A percentile compares a stretch with the other conserved stretches of the same genome.
Evolutionary conservation across 2,329 filamentous ascomycete genomes (phyloP).

Genomic region (Dendryphion nanum): DNA sequence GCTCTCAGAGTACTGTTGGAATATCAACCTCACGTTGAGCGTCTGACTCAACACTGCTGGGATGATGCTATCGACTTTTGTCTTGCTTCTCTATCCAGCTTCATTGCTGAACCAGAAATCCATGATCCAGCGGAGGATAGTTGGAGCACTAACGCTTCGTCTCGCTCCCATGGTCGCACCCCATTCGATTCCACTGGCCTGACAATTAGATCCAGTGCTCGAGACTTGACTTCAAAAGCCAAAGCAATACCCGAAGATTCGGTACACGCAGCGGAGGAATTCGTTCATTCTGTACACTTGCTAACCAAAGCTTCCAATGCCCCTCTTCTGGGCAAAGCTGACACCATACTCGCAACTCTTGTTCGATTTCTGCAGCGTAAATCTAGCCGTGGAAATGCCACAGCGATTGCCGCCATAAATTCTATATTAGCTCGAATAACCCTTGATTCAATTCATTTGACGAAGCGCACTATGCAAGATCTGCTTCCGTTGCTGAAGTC

Average conservation of each 20-base stretch:
- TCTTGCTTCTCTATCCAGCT: slow-evolving; percentile 55
- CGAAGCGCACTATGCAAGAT: slow-evolving; percentile 58
- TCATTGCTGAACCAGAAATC: slow-evolving; percentile 24
- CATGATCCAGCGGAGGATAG: slow-evolving; percentile 18
- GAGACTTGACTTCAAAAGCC: slow-evolving; percentile 15
- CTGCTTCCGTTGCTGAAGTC: slow-evolving; percentile 70
- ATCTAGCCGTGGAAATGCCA: slow-evolving; percentile 64
- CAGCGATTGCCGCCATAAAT: slow-evolving; percentile 76
- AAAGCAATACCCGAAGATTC: slow-evolving; percentile 21
- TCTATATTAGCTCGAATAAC: slow-evolving; percentile 63
- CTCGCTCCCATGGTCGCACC: slow-evolving; percentile 29
- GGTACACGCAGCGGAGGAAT: slow-evolving; percentile 29
- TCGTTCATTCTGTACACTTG: slow-evolving; percentile 63
- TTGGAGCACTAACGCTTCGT: slow-evolving; percentile 27
- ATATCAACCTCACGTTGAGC: slow-evolving; percentile 75
- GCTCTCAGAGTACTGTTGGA: slow-evolving; percentile 68
- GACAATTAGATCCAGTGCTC: slow-evolving; percentile 23
- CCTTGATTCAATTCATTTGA: slow-evolving; percentile 66
- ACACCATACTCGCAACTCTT: slow-evolving; percentile 56
- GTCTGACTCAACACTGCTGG: slow-evolving; percentile 70
- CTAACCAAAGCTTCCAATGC: slow-evolving; percentile 67
- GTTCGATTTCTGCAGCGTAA: slow-evolving; percentile 62
- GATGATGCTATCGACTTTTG: slow-evolving; percentile 69
- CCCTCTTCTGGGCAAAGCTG: slow-evolving; percentile 58
- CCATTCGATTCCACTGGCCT: slow-evolving; percentile 28